phyloP scores from a whole-genome alignment of 2,329 filamentous ascomycete genomes.

The Botrytis galanthina region DNA sequence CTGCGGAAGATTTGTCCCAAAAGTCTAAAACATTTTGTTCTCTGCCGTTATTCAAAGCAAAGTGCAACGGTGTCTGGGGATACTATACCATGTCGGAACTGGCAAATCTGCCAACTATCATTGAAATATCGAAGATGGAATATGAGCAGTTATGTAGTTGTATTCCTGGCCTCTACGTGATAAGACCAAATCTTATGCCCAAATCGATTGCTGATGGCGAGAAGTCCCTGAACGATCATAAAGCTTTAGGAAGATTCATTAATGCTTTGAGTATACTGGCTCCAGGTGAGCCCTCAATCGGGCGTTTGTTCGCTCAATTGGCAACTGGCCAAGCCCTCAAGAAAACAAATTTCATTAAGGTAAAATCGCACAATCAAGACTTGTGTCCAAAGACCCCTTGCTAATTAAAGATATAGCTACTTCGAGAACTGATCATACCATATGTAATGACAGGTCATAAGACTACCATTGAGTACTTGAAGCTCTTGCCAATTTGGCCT shows the following conservation, averaged over 20 bases:
- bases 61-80: neutral
- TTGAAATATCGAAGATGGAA: slow-evolving; percentile 16
- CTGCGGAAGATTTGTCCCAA: neutral
- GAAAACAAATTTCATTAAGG: neutral
- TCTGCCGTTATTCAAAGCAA: slow-evolving; percentile 20
- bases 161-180: slow-evolving; percentile 26
- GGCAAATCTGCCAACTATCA: slow-evolving; percentile 24
- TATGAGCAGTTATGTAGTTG: slow-evolving; percentile 24
- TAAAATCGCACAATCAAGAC: neutral
- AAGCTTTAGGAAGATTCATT: slow-evolving; percentile 27
- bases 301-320: slow-evolving; percentile 10
- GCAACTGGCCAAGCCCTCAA: neutral
- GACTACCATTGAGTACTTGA: neutral
- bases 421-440: slow-evolving; percentile 21
- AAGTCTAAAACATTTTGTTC: neutral
- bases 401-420: slow-evolving; percentile 16
- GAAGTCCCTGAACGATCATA: slow-evolving; percentile 2
- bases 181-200: slow-evolving; percentile 26
- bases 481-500: slow-evolving; percentile 28
- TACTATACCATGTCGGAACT: slow-evolving; percentile 24
- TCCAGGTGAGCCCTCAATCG: slow-evolving; percentile 14
- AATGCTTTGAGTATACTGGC: slow-evolving; percentile 21
- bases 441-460: slow-evolving; percentile 7
- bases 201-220: slow-evolving; percentile 14
- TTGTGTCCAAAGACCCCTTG: neutral